Evolutionary conservation across 768 basidiomycete genomes (phyloP).

Genomic region (Coprinopsis sp.): DNA sequence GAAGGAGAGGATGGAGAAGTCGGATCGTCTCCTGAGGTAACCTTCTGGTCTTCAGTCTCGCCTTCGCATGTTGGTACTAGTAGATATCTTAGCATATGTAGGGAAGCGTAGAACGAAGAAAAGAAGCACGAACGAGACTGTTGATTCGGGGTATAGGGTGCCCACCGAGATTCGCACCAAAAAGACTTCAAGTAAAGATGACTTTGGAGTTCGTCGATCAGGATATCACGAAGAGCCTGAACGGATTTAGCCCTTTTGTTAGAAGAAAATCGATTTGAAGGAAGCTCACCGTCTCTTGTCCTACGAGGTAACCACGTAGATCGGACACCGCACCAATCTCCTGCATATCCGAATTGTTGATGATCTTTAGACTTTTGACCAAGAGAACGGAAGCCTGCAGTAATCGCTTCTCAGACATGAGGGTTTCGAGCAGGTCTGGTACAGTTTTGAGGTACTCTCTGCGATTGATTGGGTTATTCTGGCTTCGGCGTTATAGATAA

Average conservation of each 20-base stretch:
- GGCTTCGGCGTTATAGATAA: not conserved
- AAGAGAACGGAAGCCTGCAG: conserved; percentile 85
- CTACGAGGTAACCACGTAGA: conserved; percentile 73
- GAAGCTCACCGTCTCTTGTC: conserved; percentile 74
- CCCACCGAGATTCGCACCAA: conserved; percentile 94
- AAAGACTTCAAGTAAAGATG: conserved; percentile 97
- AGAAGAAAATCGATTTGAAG: not conserved
- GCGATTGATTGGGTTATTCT: conserved; percentile 11
- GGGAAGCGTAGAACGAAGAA: not conserved
- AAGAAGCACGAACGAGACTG: conserved; percentile 51
- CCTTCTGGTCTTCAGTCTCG: conserved; percentile 31
- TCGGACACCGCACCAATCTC: conserved; percentile 96
- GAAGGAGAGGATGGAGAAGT: conserved; percentile 36
- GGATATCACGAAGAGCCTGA: conserved; percentile 86
- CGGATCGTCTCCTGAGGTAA: conserved; percentile 25
- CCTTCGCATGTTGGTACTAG: conserved; percentile 68
- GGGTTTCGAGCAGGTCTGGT: conserved; percentile 85
- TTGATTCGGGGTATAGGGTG: conserved; percentile 77
- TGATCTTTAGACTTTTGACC: conserved; percentile 82
- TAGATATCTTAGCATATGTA: conserved; percentile 4
- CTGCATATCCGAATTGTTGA: conserved; percentile 87
- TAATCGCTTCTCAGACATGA: conserved; percentile 95
- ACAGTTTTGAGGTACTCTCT: conserved; percentile 89
- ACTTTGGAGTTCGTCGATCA: conserved; percentile 92
- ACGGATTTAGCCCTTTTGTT: conserved; percentile 2